Evolutionary conservation across 306 rosid species (phyloP).

Genomic region (Gynostemma pentaphyllum): DNA sequence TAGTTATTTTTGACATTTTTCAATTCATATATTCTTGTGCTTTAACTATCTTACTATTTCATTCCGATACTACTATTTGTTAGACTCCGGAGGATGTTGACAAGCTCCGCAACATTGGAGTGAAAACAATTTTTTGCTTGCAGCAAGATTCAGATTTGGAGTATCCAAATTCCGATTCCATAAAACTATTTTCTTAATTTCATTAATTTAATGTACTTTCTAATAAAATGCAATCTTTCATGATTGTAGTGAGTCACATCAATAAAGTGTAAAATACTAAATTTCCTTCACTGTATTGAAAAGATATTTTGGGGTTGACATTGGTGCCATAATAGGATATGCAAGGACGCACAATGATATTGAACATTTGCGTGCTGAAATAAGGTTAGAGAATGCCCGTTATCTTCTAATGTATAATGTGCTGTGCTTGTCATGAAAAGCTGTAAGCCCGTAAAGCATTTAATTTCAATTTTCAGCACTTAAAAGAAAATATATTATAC

Average conservation of each 20-base stretch:
- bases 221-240: not conserved
- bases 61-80: slow-evolving; percentile 5
- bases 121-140: slow-evolving; percentile 86
- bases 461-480: not conserved
- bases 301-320: slow-evolving; percentile 92
- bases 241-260: not conserved
- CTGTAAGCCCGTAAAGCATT: not conserved
- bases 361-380: slow-evolving; percentile 88
- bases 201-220: not conserved
- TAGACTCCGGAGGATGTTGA: slow-evolving; percentile 88
- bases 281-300: slow-evolving; percentile 27
- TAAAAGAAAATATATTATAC: not conserved
- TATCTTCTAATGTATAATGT: not conserved
- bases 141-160: slow-evolving; percentile 83
- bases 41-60: slow-evolving; percentile 14
- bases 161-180: slow-evolving; percentile 61
- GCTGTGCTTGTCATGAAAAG: not conserved
- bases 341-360: slow-evolving; percentile 51
- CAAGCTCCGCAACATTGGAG: slow-evolving; percentile 79
- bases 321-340: slow-evolving; percentile 67
- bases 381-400: slow-evolving; percentile 44
- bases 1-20: slow-evolving; percentile 8
- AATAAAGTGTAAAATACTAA: slow-evolving; percentile 7
- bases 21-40: slow-evolving; percentile 9
- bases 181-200: slow-evolving; percentile 6